Evolutionary conservation across 768 basidiomycete genomes (phyloP).

Genomic region (Lentinula sp.): DNA sequence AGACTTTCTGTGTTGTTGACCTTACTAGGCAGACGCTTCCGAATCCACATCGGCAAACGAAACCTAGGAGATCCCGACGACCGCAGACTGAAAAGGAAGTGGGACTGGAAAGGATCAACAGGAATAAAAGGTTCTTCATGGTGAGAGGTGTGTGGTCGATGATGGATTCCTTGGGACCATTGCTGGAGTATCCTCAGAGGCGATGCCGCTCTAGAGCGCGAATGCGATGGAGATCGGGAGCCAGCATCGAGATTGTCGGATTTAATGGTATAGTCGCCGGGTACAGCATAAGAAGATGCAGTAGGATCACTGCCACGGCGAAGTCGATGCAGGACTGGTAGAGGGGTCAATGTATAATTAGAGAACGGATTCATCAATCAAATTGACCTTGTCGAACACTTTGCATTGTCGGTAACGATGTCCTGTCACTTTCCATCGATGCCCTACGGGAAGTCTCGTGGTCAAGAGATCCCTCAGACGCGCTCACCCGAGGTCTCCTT

Average conservation of each 20-base stretch:
- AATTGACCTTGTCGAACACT: constrained; percentile 33
- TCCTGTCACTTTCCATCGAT: constrained; percentile 50
- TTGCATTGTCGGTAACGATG: constrained; percentile 30
- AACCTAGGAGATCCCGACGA: neutral
- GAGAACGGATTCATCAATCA: neutral
- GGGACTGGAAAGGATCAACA: constrained; percentile 44
- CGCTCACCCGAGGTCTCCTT: constrained; percentile 15
- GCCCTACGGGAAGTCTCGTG: constrained; percentile 42
- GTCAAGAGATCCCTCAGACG: constrained; percentile 31
- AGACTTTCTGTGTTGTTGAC: constrained; percentile 15
- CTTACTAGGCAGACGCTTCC: constrained; percentile 18
- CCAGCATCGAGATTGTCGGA: constrained; percentile 14
- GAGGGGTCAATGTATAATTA: neutral
- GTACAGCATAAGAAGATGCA: constrained; percentile 25
- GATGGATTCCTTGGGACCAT: constrained; percentile 40
- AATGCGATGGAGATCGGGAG: constrained; percentile 44
- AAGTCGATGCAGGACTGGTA: constrained; percentile 23
- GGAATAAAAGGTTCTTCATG: constrained; percentile 53
- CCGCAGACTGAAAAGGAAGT: constrained; percentile 11
- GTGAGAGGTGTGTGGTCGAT: constrained; percentile 32
- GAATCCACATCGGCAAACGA: neutral
- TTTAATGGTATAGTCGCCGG: constrained; percentile 11
- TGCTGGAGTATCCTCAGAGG: constrained; percentile 55
- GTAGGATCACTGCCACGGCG: constrained; percentile 27
- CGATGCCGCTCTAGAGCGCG: constrained; percentile 49